Conservation (phyloP, 345 rosid species). For the Pugionium cornutum region DNA sequence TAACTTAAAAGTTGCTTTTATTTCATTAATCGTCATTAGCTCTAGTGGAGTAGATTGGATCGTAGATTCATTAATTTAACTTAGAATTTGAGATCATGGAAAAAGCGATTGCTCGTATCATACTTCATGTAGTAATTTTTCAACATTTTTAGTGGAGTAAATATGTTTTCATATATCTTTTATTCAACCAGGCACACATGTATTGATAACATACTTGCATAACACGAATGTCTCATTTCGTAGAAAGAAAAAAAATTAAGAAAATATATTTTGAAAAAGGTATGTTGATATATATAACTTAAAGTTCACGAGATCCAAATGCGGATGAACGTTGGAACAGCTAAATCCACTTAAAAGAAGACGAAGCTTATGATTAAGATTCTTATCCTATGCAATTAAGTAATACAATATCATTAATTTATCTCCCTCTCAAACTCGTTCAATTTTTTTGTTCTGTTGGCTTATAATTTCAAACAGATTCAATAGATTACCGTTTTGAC, state of each 20-base stretch:
- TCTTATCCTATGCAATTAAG: conserved; percentile 3
- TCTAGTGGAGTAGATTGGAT: conserved; percentile 2
- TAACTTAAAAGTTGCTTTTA: background rate
- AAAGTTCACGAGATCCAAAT: conserved; percentile 34
- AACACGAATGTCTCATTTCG: no score
- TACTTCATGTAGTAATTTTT: background rate
- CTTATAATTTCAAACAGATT: no score
- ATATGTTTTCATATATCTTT: background rate
- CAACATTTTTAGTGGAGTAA: no score
- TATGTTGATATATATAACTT: conserved; percentile 15
- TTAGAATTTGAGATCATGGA: conserved; percentile 22
- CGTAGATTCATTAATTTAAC: background rate
- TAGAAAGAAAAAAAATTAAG: background rate
- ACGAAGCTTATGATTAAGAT: conserved; percentile 23
- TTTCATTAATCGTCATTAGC: conserved; percentile 24
- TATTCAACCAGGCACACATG: background rate
- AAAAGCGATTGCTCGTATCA: conserved; percentile 5
- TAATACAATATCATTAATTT: background rate
- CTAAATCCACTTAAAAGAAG: conserved; percentile 31
- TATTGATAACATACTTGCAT: background rate
- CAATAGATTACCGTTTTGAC: no score
- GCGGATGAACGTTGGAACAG: conserved; percentile 32
- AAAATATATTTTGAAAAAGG: background rate
- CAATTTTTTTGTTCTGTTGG: background rate
- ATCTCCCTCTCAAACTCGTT: conserved; percentile 29